phyloP scores from a whole-genome alignment of 179 eudicot genomes.

The Spinacia oleracea region DNA sequence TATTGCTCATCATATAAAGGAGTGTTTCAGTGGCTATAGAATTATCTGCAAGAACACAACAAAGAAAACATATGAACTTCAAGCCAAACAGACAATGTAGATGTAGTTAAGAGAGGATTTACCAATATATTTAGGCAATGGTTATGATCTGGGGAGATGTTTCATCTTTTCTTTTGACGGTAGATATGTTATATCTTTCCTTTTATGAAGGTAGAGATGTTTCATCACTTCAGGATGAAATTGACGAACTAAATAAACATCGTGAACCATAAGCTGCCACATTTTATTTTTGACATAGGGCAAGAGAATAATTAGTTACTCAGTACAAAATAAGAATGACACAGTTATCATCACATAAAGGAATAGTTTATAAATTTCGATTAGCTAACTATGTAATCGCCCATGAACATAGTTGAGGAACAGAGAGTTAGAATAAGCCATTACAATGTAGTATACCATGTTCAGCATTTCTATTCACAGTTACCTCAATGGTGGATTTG shows the following conservation, averaged over 20 bases:
- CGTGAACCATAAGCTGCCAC: conserved; percentile 47
- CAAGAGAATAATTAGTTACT: neutral
- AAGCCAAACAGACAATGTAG: neutral
- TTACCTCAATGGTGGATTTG: neutral
- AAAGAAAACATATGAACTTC: neutral
- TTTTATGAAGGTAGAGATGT: too few relatives aligned
- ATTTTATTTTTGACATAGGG: neutral
- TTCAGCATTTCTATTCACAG: neutral
- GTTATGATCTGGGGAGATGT: neutral
- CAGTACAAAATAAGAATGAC: neutral
- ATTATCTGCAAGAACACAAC: neutral
- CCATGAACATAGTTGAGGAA: neutral
- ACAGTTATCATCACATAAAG: neutral
- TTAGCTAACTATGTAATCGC: too few relatives aligned
- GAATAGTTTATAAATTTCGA: neutral
- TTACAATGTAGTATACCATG: neutral
- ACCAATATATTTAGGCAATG: neutral
- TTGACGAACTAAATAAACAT: conserved; percentile 46
- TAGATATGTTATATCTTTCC: too few relatives aligned
- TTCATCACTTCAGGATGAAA: neutral
- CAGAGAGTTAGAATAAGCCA: neutral
- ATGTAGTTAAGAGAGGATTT: neutral
- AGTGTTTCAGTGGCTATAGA: neutral
- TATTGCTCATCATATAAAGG: neutral
- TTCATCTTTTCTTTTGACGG: conserved; percentile 11